Conservation (phyloP, 768 basidiomycete species). For the Gelatoporia subvermispora region DNA sequence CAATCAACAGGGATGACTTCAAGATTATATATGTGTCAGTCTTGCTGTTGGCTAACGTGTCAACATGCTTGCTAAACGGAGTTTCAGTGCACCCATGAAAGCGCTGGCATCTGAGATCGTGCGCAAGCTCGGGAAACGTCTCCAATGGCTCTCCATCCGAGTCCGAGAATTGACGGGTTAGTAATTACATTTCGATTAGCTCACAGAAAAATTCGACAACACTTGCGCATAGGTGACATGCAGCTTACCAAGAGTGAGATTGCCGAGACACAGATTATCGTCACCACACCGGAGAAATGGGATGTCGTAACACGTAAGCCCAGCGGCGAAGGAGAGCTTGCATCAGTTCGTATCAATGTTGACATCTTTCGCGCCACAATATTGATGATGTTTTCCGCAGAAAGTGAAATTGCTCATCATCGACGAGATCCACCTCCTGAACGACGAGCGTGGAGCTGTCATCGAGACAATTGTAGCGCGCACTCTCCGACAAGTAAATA, state of each 20-base stretch:
- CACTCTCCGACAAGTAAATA: conserved; percentile 76
- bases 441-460: conserved; percentile 96
- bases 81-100: conserved; percentile 92
- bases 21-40: conserved; percentile 95
- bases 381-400: no score
- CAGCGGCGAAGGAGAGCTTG: conserved; percentile 94
- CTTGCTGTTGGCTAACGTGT: background rate
- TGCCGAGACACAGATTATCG: conserved; percentile 92
- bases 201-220: background rate
- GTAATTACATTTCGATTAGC: conserved; percentile 7
- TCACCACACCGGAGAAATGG: conserved; percentile 99
- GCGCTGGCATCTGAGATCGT: conserved; percentile 94
- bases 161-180: conserved; percentile 89
- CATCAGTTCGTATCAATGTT: conserved; percentile 54
- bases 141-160: conserved; percentile 81
- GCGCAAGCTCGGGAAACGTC: conserved; percentile 83
- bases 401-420: conserved; percentile 92
- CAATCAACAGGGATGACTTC: conserved; percentile 69
- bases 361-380: background rate
- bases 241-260: conserved; percentile 93
- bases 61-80: background rate
- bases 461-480: conserved; percentile 97
- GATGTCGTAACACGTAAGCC: conserved; percentile 98
- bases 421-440: conserved; percentile 94
- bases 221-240: conserved; percentile 67